phyloP scores from a whole-genome alignment of 805 yeast species.

The Saturnispora kantuleensis region DNA sequence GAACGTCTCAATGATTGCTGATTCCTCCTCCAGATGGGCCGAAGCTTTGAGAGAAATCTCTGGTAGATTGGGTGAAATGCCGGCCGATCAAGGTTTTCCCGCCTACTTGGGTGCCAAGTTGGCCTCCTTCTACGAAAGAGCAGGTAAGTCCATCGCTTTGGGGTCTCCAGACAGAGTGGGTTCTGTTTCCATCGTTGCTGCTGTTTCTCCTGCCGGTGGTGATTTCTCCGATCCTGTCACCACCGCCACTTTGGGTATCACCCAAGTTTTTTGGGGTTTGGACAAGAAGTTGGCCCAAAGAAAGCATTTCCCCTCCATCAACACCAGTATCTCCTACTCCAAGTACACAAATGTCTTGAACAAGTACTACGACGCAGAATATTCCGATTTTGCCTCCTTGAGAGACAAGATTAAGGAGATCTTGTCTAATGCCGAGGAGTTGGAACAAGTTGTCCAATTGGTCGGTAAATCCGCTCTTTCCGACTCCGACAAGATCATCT shows the following conservation, averaged over 20 bases:
- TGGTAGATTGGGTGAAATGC: conserved; percentile 99
- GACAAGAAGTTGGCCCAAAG: conserved; percentile 99
- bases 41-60: conserved; percentile 99
- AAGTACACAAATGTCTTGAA: conserved; percentile 84
- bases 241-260: conserved; percentile 95
- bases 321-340: conserved; percentile 93
- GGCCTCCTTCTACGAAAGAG: conserved; percentile 99
- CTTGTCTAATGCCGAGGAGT: conserved; percentile 92
- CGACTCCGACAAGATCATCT: conserved; percentile 91
- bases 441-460: conserved; percentile 97
- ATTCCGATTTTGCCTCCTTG: conserved; percentile 83
- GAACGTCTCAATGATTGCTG: conserved; percentile 98
- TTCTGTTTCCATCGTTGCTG: conserved; percentile 98
- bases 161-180: conserved; percentile 97
- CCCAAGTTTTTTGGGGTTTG: conserved; percentile 99
- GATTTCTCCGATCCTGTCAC: conserved; percentile 99
- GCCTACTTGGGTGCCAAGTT: conserved; percentile 98
- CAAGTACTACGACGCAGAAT: conserved; percentile 75
- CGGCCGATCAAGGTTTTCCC: conserved; percentile 99
- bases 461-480: conserved; percentile 98
- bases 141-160: conserved; percentile 90
- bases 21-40: conserved; percentile 99
- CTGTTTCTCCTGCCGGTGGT: conserved; percentile 99
- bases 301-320: conserved; percentile 98
- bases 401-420: conserved; percentile 93